These are phyloP conservation scores for Paxillus rubicundulus DNA, from an alignment of 768 basidiomycete genomes.

Conservation along the genomic window DNA sequence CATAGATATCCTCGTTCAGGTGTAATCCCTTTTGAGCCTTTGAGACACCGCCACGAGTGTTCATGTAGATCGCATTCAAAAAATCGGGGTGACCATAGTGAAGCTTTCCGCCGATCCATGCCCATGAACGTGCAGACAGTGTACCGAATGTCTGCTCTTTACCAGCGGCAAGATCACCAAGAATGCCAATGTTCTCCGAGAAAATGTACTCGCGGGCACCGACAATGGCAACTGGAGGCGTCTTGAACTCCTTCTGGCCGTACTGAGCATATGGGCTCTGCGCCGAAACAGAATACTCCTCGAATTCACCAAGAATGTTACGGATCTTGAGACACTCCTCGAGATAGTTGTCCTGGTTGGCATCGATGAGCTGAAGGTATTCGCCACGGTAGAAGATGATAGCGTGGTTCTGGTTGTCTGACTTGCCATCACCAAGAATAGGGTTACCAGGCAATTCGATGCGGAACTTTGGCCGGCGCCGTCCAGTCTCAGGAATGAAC, in stretches of 20 bases:
- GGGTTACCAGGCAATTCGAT: slow-evolving; percentile 99
- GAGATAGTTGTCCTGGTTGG: slow-evolving; percentile 99
- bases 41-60: slow-evolving; percentile 94
- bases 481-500: slow-evolving; percentile 84
- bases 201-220: slow-evolving; percentile 99
- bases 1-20: slow-evolving; percentile 99
- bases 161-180: slow-evolving; percentile 96
- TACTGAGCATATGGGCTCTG: slow-evolving; percentile 93
- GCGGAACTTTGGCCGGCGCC: slow-evolving; percentile 93
- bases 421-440: slow-evolving; percentile 98
- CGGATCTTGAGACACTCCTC: slow-evolving; percentile 99
- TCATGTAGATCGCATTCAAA: slow-evolving; percentile 97
- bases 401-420: slow-evolving; percentile 99
- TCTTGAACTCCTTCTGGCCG: slow-evolving; percentile 84
- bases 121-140: slow-evolving; percentile 90
- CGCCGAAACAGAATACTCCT: slow-evolving; percentile 81
- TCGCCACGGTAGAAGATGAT: slow-evolving; percentile 99
- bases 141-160: slow-evolving; percentile 99
- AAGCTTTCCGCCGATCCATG: slow-evolving; percentile 97
- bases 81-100: slow-evolving; percentile 99
- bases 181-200: slow-evolving; percentile 98
- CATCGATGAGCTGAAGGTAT: slow-evolving; percentile 98
- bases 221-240: slow-evolving; percentile 91
- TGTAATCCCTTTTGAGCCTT: slow-evolving; percentile 99
- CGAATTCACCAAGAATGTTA: slow-evolving; percentile 96